Conservation (phyloP, 257 asterid genomes). For the Plantago ovata region DNA sequence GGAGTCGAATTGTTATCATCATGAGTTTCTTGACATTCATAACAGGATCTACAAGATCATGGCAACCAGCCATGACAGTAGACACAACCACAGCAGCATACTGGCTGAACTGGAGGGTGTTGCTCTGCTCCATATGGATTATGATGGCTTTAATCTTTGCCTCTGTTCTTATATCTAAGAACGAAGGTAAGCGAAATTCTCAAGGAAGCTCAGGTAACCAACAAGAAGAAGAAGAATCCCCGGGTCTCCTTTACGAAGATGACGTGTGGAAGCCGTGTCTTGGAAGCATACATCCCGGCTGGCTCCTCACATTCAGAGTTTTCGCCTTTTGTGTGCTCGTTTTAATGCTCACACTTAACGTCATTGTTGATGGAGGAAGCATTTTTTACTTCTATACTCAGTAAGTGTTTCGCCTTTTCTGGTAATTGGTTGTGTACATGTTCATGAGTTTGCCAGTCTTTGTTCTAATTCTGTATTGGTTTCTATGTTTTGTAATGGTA, state of each 20-base stretch:
- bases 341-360: slow-evolving; percentile 66
- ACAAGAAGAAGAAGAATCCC: slow-evolving; percentile 29
- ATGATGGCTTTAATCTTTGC: slow-evolving; percentile 62
- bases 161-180: slow-evolving; percentile 59
- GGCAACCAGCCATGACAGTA: slow-evolving; percentile 81
- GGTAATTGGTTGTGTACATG: not conserved
- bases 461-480: not conserved
- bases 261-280: slow-evolving; percentile 91
- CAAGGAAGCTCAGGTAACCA: slow-evolving; percentile 23
- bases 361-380: slow-evolving; percentile 61
- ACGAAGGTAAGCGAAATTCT: slow-evolving; percentile 40
- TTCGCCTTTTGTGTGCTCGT: slow-evolving; percentile 73
- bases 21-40: slow-evolving; percentile 80
- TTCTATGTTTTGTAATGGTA: not conserved
- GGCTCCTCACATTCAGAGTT: slow-evolving; percentile 70
- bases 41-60: slow-evolving; percentile 74
- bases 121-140: slow-evolving; percentile 67
- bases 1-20: slow-evolving; percentile 24
- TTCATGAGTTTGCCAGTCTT: not conserved
- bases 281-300: slow-evolving; percentile 66
- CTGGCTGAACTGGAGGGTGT: slow-evolving; percentile 91
- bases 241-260: slow-evolving; percentile 67
- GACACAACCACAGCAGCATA: slow-evolving; percentile 70
- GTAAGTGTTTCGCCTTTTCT: slow-evolving; percentile 37
- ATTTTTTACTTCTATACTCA: slow-evolving; percentile 86